Evolutionary conservation across 768 basidiomycete genomes (phyloP), one percentile per base, ranked within the genome.

Genomic region (Lepiota venenata): DNA sequence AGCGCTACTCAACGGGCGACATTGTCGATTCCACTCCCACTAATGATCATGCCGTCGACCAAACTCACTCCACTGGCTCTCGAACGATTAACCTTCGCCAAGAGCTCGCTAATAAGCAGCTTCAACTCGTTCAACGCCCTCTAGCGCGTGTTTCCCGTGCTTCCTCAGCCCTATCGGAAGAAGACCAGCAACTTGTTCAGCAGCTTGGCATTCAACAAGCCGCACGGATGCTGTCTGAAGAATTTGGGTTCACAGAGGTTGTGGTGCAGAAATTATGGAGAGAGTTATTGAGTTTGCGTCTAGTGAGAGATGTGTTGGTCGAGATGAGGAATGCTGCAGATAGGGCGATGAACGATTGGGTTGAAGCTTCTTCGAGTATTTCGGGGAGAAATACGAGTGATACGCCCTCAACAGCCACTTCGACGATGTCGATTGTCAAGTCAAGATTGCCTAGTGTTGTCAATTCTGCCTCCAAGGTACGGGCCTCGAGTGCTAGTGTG

Each of bases 171-270:
- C 40, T 56, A 7, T 46, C 50, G 4, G 55, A 50, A 39, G 50
- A 51, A 21, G 55, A 56, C 36, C 16, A 18, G 6, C 22, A 38
- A 27, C 7, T 29, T 5, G 16, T 50, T 14, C 56, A 59, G 52
- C 51, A 52, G 15, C 55, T 67, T 18, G 70, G 66, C 1, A 56
- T 65, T 14, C 49, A 59, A 16, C 52, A 55, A n/a, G 62, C 65
- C 14, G 52, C 82, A 2, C 59, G 65, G 9, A 63, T 62, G 52
- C 77, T 84, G 67, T 71, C 77, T 0, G 60, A 66, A 16, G 76
- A 78, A 29, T 77, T 81, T 39, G 74, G 75, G 14, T 77, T 77
- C 55, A 64, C 62, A 11, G 61, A 72, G 41, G 66, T 69, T 2
- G 70, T 78, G 4, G 78, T 79, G 16, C 65, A 69, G 47, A 63